These are phyloP conservation scores for Venturia pyrina DNA, from an alignment of 2,329 filamentous ascomycete genomes.

Conservation along the genomic window DNA sequence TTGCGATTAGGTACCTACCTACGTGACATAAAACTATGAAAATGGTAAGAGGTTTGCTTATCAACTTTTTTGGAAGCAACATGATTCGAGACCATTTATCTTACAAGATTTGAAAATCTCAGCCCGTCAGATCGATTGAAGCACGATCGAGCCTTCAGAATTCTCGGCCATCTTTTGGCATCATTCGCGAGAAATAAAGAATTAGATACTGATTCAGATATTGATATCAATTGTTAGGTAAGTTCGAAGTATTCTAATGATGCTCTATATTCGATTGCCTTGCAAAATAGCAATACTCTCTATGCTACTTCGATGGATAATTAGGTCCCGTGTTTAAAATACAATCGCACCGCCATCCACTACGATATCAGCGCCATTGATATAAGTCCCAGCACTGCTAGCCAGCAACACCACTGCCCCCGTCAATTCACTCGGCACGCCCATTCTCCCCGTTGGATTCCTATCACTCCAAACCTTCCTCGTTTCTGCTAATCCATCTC, in stretches of 20 bases:
- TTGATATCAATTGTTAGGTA: no score
- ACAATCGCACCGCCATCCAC: slow-evolving; percentile 42
- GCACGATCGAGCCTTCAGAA: not conserved
- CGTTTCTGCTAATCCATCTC: slow-evolving; percentile 25
- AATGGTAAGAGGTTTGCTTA: not conserved
- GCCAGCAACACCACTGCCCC: slow-evolving; percentile 28
- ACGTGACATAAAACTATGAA: not conserved
- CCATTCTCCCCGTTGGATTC: slow-evolving; percentile 32
- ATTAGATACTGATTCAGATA: not conserved
- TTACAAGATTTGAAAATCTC: no score
- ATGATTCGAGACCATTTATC: no score
- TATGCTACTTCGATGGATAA: not conserved
- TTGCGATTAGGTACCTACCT: not conserved
- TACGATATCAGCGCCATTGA: slow-evolving; percentile 58
- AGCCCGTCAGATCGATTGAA: not conserved
- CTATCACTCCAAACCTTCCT: slow-evolving; percentile 23
- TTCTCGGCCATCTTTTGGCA: not conserved
- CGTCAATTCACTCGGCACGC: slow-evolving; percentile 26
- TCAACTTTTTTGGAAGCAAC: no score
- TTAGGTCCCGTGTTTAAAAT: not conserved
- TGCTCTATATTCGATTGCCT: no score
- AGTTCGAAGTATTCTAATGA: no score
- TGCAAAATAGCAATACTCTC: no score
- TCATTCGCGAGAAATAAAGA: not conserved
- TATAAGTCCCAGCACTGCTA: slow-evolving; percentile 48